Conservation (phyloP, 2,329 filamentous ascomycete species). For the Zasmidium angulare region DNA sequence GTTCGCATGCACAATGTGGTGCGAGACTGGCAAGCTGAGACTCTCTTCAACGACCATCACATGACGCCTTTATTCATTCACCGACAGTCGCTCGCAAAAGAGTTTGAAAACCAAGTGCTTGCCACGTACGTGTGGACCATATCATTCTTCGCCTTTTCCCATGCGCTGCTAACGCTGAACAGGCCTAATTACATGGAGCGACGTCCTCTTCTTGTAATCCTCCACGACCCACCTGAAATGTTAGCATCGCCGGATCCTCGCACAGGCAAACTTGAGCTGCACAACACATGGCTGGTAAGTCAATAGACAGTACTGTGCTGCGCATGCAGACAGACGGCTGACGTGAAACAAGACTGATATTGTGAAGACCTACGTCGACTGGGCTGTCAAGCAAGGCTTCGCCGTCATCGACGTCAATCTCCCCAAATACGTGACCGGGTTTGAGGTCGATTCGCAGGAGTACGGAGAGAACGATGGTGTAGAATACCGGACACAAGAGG, state of each 20-base stretch:
- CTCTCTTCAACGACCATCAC: slow-evolving; percentile 67
- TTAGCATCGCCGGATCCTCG: slow-evolving; percentile 44
- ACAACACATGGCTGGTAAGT: slow-evolving; percentile 86
- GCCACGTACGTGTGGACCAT: slow-evolving; percentile 29
- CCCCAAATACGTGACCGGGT: slow-evolving; percentile 69
- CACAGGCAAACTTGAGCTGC: slow-evolving; percentile 71
- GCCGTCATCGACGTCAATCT: slow-evolving; percentile 91
- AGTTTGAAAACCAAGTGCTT: slow-evolving; percentile 33
- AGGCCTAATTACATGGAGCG: slow-evolving; percentile 65
- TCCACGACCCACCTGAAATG: slow-evolving; percentile 67
- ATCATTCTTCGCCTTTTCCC: background rate
- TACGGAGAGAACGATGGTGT: slow-evolving; percentile 51
- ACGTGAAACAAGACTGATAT: slow-evolving; percentile 69
- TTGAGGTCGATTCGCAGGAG: slow-evolving; percentile 39
- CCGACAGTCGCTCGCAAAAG: slow-evolving; percentile 52
- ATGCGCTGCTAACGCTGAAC: slow-evolving; percentile 14
- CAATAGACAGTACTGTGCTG: slow-evolving; percentile 27
- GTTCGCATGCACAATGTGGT: slow-evolving; percentile 77
- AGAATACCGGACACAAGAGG: slow-evolving; percentile 43
- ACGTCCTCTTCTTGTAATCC: slow-evolving; percentile 74
- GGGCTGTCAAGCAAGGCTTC: slow-evolving; percentile 74
- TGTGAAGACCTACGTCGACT: slow-evolving; percentile 77
- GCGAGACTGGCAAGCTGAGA: slow-evolving; percentile 70
- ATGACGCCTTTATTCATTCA: slow-evolving; percentile 83
- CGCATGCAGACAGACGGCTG: slow-evolving; percentile 38